Conservation (phyloP, 495 filamentous ascomycete genomes). For the Aspergillus baeticus region DNA sequence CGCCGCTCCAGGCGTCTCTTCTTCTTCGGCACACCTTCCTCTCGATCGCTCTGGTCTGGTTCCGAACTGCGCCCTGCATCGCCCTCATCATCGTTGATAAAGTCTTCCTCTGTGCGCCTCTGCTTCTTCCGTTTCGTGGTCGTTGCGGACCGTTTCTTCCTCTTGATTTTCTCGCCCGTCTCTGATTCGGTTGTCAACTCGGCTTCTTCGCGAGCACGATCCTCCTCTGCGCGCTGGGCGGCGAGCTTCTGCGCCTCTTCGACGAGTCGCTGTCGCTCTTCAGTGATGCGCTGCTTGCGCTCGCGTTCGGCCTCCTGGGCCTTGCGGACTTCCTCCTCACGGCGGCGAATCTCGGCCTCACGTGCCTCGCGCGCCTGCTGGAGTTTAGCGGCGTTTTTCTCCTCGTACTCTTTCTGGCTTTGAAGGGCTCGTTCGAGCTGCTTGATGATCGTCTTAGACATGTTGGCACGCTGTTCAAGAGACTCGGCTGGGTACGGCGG, state of each 20-base stretch:
- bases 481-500: constrained; percentile 89
- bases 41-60: constrained; percentile 28
- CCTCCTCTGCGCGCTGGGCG: constrained; percentile 68
- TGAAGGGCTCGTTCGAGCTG: constrained; percentile 84
- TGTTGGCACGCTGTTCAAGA: constrained; percentile 91
- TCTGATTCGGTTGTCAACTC: constrained; percentile 74
- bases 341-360: constrained; percentile 69
- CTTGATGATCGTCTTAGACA: constrained; percentile 90
- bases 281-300: constrained; percentile 71
- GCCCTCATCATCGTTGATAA: constrained; percentile 24
- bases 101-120: constrained; percentile 27
- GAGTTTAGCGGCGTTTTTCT: constrained; percentile 83
- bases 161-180: constrained; percentile 73
- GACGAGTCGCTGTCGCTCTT: constrained; percentile 75
- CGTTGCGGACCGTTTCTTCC: constrained; percentile 54
- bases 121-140: constrained; percentile 68
- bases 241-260: constrained; percentile 73
- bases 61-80: constrained; percentile 14
- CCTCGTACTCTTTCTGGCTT: constrained; percentile 86
- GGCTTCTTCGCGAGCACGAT: constrained; percentile 63
- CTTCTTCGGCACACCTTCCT: constrained; percentile 47
- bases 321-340: constrained; percentile 69
- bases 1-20: constrained; percentile 51
- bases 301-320: constrained; percentile 66
- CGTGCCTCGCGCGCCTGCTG: constrained; percentile 70